Percentiles rank a stretch among this genome's conserved stretches.
Conservation (phyloP, 1,284 basidiomycete genomes). For the Trichosporon coremiiforme region DNA sequence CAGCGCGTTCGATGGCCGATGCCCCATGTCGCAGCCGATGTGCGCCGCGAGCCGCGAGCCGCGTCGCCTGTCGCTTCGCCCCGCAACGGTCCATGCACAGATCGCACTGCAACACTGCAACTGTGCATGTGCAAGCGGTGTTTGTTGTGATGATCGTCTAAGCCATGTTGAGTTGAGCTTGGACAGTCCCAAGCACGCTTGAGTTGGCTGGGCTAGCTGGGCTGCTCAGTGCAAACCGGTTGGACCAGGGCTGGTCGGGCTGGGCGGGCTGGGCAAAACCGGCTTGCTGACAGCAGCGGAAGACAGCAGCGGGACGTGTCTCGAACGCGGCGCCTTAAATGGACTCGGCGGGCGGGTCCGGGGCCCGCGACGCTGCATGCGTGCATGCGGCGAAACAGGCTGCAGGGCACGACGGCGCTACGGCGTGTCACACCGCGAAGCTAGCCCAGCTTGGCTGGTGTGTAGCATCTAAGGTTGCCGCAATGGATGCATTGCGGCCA, state of each 20-base stretch:
- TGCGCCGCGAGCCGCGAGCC: too few species aligned
- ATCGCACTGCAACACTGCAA: background rate
- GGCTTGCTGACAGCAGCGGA: background rate
- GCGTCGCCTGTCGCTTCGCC: background rate
- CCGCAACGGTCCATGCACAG: background rate
- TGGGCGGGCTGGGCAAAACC: background rate
- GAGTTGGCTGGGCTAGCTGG: too few species aligned
- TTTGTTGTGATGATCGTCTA: background rate
- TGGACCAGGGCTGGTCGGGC: background rate
- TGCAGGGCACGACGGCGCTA: background rate
- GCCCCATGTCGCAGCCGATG: slow-evolving; percentile 1
- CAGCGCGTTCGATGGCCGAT: background rate
- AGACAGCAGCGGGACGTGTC: background rate
- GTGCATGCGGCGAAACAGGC: background rate
- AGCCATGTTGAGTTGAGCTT: background rate
- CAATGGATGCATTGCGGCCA: background rate
- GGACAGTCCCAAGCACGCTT: background rate
- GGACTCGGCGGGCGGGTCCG: background rate
- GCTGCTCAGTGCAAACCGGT: background rate
- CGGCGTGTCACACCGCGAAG: background rate
- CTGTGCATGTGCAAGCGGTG: background rate
- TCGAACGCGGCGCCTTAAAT: background rate
- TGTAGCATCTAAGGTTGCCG: background rate
- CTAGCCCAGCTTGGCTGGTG: background rate
- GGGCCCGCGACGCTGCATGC: background rate